A percentile compares a stretch with the other conserved stretches of the same genome.
These are phyloP conservation scores for Rugosomyces carneus DNA, from an alignment of 1,284 basidiomycete species.

Conservation along the genomic window DNA sequence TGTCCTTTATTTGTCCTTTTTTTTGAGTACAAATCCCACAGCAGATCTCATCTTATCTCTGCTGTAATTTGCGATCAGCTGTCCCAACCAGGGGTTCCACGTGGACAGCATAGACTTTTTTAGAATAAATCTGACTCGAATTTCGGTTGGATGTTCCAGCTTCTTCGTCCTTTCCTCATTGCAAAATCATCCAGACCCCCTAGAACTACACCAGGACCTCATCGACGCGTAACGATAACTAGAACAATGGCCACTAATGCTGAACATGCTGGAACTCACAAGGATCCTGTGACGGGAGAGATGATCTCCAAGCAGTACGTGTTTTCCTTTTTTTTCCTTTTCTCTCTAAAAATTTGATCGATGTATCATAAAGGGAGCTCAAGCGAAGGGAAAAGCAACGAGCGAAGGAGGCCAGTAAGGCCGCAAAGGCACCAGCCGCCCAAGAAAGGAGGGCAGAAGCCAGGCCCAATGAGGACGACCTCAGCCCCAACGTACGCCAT, in stretches of 20 bases:
- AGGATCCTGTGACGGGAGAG: conserved; percentile 89
- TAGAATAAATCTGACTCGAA: conserved; percentile 10
- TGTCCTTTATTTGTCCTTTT: too few species aligned
- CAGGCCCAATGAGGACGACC: conserved; percentile 61
- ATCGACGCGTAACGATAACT: conserved; percentile 8
- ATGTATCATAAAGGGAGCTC: conserved; percentile 63
- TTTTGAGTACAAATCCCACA: too few species aligned
- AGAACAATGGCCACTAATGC: conserved; percentile 41
- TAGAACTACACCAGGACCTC: conserved; percentile 7
- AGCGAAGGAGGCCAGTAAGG: conserved; percentile 81
- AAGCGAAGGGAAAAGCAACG: conserved; percentile 88
- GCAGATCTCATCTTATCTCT: background rate
- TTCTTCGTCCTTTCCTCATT: conserved; percentile 16
- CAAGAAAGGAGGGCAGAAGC: conserved; percentile 32
- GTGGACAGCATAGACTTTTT: background rate
- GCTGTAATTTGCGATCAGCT: background rate
- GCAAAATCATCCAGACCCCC: conserved; percentile 4
- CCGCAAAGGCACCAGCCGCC: conserved; percentile 61
- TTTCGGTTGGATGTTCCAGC: conserved; percentile 16
- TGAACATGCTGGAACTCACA: conserved; percentile 51
- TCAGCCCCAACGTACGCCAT: conserved; percentile 72
- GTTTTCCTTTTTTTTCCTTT: conserved; percentile 1
- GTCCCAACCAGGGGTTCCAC: background rate
- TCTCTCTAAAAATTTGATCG: conserved; percentile 21
- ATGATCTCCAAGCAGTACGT: conserved; percentile 90